Conservation (phyloP, 1,284 basidiomycete species). For the Athelia psychrophila region DNA sequence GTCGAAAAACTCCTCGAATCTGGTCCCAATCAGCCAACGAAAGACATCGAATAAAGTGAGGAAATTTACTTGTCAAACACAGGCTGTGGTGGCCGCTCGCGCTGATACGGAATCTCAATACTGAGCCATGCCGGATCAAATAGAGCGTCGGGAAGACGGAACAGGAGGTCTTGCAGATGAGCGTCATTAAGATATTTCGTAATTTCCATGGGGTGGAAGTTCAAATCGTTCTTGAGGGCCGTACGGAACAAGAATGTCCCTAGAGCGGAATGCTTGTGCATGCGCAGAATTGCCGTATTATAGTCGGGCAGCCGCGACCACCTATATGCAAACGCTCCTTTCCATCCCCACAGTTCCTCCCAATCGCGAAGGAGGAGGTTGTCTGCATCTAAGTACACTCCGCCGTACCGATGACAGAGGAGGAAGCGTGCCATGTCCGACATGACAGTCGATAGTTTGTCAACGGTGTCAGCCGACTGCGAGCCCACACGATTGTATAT, state of each 20-base stretch:
- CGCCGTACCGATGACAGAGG: conserved; percentile 78
- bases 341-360: conserved; percentile 84
- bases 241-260: conserved; percentile 77
- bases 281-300: conserved; percentile 75
- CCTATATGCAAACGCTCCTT: conserved; percentile 77
- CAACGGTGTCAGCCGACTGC: conserved; percentile 35
- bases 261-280: conserved; percentile 70
- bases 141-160: conserved; percentile 71
- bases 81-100: conserved; percentile 77
- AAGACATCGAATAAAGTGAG: neutral
- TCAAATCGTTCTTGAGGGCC: conserved; percentile 71
- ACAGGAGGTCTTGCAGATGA: conserved; percentile 58
- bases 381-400: conserved; percentile 80
- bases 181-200: conserved; percentile 69
- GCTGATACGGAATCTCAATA: conserved; percentile 67
- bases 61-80: conserved; percentile 65
- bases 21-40: conserved; percentile 16
- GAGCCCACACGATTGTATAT: conserved; percentile 10
- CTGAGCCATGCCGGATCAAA: conserved; percentile 83
- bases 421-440: conserved; percentile 84
- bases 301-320: conserved; percentile 76
- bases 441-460: conserved; percentile 67
- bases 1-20: conserved; percentile 72
- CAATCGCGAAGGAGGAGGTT: conserved; percentile 78
- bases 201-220: conserved; percentile 83